Percentiles rank a stretch among this genome's conserved stretches.
Evolutionary conservation across 257 asterid species (phyloP).

Genomic region (Voacanga thouarsii): DNA sequence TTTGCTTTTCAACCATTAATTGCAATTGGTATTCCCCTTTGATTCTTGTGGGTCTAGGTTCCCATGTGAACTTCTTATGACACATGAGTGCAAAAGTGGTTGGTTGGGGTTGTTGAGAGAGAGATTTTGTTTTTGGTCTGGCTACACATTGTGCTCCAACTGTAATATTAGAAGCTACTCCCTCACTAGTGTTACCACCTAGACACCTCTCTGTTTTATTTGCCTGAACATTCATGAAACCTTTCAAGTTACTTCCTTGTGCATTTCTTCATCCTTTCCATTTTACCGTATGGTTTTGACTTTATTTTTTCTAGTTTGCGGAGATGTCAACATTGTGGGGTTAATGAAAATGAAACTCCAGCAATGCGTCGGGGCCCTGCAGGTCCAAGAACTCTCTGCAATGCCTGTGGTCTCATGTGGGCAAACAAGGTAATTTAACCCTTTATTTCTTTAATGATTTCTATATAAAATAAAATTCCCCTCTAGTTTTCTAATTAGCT

Average conservation of each 20-base stretch:
- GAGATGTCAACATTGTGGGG: constrained; percentile 38
- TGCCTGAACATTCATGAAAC: not conserved
- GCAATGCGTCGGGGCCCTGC: constrained; percentile 47
- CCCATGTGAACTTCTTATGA: not conserved
- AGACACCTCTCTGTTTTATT: not conserved
- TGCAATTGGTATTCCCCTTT: not conserved
- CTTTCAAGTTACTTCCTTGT: not conserved
- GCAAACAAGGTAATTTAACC: constrained; percentile 29
- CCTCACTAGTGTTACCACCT: not conserved
- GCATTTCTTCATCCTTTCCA: not conserved
- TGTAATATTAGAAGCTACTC: not conserved
- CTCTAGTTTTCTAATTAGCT: not conserved
- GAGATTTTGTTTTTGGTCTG: not conserved
- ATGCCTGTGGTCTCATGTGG: constrained; percentile 50
- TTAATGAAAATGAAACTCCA: constrained; percentile 32
- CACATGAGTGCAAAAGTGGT: not conserved
- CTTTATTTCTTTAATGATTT: not conserved
- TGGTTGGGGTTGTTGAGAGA: too few species aligned
- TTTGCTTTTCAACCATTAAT: constrained; percentile 3
- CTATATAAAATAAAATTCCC: not conserved
- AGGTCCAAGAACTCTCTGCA: constrained; percentile 44
- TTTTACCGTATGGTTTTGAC: not conserved
- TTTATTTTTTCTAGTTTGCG: constrained; percentile 11
- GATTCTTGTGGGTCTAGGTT: not conserved
- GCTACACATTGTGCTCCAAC: not conserved